phyloP scores from a whole-genome alignment of 2,329 filamentous ascomycete genomes.

The Chaetomium sp. region DNA sequence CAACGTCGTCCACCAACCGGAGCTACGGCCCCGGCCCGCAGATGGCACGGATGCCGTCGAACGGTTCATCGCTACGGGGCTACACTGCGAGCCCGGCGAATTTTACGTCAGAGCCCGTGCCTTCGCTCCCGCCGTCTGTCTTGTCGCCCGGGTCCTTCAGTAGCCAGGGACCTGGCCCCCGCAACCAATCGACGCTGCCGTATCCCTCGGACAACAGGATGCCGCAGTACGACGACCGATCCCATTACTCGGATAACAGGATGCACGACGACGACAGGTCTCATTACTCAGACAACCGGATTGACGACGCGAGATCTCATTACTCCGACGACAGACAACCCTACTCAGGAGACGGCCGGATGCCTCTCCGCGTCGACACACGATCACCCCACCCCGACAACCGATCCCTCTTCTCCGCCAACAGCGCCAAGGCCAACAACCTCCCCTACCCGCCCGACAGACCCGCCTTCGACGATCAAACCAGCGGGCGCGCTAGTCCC shows the following conservation, averaged over 20 bases:
- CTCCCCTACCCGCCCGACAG: background rate
- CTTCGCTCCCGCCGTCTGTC: constrained; percentile 24
- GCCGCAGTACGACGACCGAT: background rate
- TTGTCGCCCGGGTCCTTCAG: constrained; percentile 21
- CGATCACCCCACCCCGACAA: background rate
- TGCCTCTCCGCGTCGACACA: background rate
- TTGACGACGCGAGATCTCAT: background rate
- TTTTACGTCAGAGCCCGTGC: constrained; percentile 24
- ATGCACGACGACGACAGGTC: no score
- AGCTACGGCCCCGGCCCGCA: constrained; percentile 22
- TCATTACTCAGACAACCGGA: no score
- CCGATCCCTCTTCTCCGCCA: background rate
- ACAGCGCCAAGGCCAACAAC: background rate
- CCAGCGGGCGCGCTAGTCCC: constrained; percentile 25
- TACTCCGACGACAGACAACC: background rate
- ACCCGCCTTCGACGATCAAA: constrained; percentile 18
- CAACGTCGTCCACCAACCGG: constrained; percentile 23
- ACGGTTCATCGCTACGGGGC: constrained; percentile 21
- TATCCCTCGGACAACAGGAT: background rate
- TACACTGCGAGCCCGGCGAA: constrained; percentile 24
- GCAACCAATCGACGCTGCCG: constrained; percentile 7
- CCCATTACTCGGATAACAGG: background rate
- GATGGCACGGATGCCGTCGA: constrained; percentile 24
- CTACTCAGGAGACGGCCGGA: background rate
- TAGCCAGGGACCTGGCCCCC: constrained; percentile 14